These are phyloP conservation scores for Oehlia diaphana DNA, from an alignment of 192 early-diverging fungal genomes.

Conservation along the genomic window DNA sequence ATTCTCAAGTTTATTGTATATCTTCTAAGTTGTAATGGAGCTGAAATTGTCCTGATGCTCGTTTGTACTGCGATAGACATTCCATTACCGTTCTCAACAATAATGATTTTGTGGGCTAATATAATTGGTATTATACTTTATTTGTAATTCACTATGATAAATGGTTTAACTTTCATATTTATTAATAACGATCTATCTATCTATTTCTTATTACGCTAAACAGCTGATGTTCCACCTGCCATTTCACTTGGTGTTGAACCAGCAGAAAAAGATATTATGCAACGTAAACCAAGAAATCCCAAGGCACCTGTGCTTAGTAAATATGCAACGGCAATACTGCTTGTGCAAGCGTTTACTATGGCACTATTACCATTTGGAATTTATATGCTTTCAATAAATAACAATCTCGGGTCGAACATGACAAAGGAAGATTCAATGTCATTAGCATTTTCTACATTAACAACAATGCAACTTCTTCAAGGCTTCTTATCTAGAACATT, in stretches of 20 bases:
- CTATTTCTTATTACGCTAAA: constrained; percentile 2
- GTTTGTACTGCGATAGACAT: constrained; percentile 73
- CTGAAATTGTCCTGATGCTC: constrained; percentile 91
- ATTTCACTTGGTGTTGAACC: constrained; percentile 92
- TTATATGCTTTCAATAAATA: constrained; percentile 53
- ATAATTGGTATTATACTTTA: constrained; percentile 67
- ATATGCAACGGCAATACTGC: constrained; percentile 61
- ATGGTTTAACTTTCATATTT: not conserved
- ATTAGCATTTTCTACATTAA: constrained; percentile 79
- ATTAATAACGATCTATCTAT: too few species aligned
- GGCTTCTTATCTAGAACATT: constrained; percentile 81
- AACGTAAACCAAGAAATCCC: constrained; percentile 75
- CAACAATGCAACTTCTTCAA: constrained; percentile 86
- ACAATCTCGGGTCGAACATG: not conserved
- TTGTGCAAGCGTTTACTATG: constrained; percentile 75
- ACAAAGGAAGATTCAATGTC: constrained; percentile 47
- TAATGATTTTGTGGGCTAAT: constrained; percentile 96
- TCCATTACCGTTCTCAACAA: constrained; percentile 86
- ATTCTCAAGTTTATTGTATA: constrained; percentile 98
- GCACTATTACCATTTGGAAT: constrained; percentile 61
- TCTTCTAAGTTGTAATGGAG: constrained; percentile 89
- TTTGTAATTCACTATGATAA: not conserved
- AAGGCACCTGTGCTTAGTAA: constrained; percentile 71
- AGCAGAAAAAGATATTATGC: constrained; percentile 83
- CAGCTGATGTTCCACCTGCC: constrained; percentile 94